Evolutionary conservation across 345 rosid species (phyloP).

Genomic region (Zanthoxylum bungeanum): DNA sequence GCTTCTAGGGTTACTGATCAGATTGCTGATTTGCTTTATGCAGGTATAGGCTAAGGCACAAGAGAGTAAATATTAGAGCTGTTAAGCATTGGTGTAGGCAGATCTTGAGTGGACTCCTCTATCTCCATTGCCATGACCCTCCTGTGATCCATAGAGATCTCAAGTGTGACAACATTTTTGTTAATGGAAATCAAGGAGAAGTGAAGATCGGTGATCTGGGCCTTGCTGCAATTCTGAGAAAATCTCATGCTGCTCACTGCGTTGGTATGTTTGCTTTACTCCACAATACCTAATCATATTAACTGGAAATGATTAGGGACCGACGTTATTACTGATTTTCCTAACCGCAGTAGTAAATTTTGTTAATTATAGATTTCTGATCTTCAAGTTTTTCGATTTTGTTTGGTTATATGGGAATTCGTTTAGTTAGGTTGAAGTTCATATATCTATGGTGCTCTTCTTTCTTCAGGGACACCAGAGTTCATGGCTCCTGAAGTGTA

Average conservation of each 20-base stretch:
- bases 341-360: background rate
- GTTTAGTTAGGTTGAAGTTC: background rate
- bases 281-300: background rate
- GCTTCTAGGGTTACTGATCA: slow-evolving; percentile 11
- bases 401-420: slow-evolving; percentile 1
- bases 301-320: slow-evolving; percentile 1
- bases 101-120: slow-evolving; percentile 76
- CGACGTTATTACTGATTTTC: background rate
- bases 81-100: slow-evolving; percentile 96
- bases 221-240: slow-evolving; percentile 80
- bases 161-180: slow-evolving; percentile 90
- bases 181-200: slow-evolving; percentile 96
- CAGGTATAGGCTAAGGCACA: slow-evolving; percentile 82
- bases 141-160: slow-evolving; percentile 98
- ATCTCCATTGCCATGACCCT: slow-evolving; percentile 84
- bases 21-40: slow-evolving; percentile 12
- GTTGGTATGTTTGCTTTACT: slow-evolving; percentile 57
- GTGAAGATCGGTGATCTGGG: slow-evolving; percentile 99
- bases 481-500: slow-evolving; percentile 99
- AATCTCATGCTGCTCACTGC: slow-evolving; percentile 88
- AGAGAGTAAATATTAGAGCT: slow-evolving; percentile 81
- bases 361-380: background rate
- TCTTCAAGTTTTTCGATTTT: background rate
- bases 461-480: slow-evolving; percentile 86
- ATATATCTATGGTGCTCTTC: slow-evolving; percentile 6